phyloP scores from a whole-genome alignment of 1,139 yeast genomes.

The Arxiozyma slooffiae region DNA sequence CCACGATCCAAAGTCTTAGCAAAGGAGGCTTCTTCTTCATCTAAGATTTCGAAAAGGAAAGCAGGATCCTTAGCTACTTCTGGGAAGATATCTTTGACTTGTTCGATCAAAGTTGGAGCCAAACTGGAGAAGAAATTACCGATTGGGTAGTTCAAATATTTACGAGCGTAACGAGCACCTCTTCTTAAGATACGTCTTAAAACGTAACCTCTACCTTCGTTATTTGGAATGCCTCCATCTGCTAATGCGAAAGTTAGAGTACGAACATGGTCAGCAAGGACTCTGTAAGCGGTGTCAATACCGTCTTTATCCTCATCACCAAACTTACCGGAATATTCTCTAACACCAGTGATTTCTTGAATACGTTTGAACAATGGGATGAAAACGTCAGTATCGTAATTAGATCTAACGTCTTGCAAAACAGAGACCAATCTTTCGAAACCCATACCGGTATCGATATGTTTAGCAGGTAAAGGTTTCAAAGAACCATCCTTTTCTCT shows the following conservation, averaged over 20 bases:
- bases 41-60: slow-evolving; percentile 77
- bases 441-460: slow-evolving; percentile 97
- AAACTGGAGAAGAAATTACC: slow-evolving; percentile 87
- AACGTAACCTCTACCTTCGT: slow-evolving; percentile 98
- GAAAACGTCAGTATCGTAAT: slow-evolving; percentile 96
- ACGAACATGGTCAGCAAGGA: slow-evolving; percentile 95
- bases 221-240: slow-evolving; percentile 98
- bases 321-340: slow-evolving; percentile 85
- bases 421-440: slow-evolving; percentile 94
- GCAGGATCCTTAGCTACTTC: slow-evolving; percentile 65
- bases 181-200: slow-evolving; percentile 93
- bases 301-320: slow-evolving; percentile 90
- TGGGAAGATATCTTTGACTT: slow-evolving; percentile 83
- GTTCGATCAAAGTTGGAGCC: slow-evolving; percentile 87
- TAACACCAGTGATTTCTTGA: slow-evolving; percentile 85
- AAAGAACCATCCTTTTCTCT: slow-evolving; percentile 83
- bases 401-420: slow-evolving; percentile 79
- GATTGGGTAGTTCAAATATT: slow-evolving; percentile 90
- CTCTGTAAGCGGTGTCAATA: slow-evolving; percentile 95
- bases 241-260: slow-evolving; percentile 91
- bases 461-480: slow-evolving; percentile 81
- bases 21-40: slow-evolving; percentile 92
- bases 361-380: slow-evolving; percentile 75
- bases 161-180: slow-evolving; percentile 94
- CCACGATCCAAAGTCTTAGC: slow-evolving; percentile 96